Percentiles rank a stretch among this genome's conserved stretches.
Evolutionary conservation across 306 rosid species (phyloP).

Genomic region (Malus asiatica): DNA sequence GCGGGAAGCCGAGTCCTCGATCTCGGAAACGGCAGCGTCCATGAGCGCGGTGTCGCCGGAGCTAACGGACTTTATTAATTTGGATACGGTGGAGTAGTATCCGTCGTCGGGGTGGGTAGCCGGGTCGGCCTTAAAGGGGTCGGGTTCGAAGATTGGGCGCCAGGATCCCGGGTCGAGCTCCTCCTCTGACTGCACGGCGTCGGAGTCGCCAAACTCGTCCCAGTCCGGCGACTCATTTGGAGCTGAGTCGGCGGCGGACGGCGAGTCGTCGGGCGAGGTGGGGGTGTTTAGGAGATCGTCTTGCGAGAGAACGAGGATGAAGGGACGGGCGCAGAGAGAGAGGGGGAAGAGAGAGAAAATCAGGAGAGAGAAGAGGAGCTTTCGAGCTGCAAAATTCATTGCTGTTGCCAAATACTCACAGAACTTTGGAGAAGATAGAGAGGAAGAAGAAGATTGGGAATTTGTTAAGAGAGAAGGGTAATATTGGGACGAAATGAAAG

Average conservation of each 20-base stretch:
- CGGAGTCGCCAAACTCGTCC: constrained; percentile 88
- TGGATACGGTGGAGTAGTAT: constrained; percentile 51
- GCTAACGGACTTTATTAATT: constrained; percentile 45
- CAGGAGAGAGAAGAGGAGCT: constrained; percentile 29
- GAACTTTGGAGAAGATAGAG: not conserved
- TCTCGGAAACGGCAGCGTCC: constrained; percentile 58
- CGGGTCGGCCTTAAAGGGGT: constrained; percentile 21
- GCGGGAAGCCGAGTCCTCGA: constrained; percentile 38
- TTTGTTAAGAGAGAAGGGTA: not conserved
- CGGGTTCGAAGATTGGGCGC: constrained; percentile 84
- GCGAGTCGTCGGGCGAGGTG: constrained; percentile 31
- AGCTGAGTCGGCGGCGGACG: constrained; percentile 39
- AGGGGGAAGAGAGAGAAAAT: constrained; percentile 33
- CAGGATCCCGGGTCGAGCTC: constrained; percentile 92
- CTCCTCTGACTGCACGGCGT: constrained; percentile 50
- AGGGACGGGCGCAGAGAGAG: constrained; percentile 50
- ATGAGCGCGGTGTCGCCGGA: constrained; percentile 41
- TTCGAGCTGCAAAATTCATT: constrained; percentile 23
- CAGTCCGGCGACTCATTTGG: constrained; percentile 58
- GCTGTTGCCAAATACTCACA: not conserved
- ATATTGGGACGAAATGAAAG: not conserved
- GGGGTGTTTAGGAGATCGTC: constrained; percentile 61
- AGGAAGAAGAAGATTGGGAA: not conserved
- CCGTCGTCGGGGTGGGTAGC: constrained; percentile 20
- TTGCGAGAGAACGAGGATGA: constrained; percentile 63